These are phyloP conservation scores for Sarcocystis neurona DNA, from an alignment of 169 alveolate species.

Conservation along the genomic window DNA sequence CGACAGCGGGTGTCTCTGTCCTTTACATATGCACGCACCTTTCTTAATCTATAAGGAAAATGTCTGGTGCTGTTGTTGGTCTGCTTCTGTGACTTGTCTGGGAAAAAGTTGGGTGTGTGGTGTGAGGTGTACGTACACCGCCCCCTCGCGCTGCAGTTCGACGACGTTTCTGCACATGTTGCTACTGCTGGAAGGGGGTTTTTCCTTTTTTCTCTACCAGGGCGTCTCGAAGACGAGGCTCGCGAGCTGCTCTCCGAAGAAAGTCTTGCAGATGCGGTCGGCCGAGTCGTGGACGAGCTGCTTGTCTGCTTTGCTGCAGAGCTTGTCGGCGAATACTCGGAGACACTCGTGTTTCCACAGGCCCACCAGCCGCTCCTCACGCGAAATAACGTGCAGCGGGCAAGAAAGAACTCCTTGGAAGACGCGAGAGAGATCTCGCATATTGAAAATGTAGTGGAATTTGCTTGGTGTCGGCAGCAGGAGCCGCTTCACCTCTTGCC, in stretches of 20 bases:
- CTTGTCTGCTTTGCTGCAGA: slow-evolving; percentile 90
- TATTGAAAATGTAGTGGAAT: slow-evolving; percentile 96
- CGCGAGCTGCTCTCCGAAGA: slow-evolving; percentile 78
- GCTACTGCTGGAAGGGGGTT: too few species aligned
- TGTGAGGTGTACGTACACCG: not conserved
- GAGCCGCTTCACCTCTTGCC: slow-evolving; percentile 78
- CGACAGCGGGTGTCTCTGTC: too few species aligned
- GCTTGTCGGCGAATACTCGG: slow-evolving; percentile 95
- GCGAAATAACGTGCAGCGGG: slow-evolving; percentile 75
- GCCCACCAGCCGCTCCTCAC: slow-evolving; percentile 71
- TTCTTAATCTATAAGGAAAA: too few species aligned
- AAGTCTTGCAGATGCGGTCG: slow-evolving; percentile 76
- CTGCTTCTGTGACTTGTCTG: too few species aligned
- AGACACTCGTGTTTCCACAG: slow-evolving; percentile 97
- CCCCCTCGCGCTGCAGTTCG: not conserved
- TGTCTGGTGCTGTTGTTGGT: too few species aligned
- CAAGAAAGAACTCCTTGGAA: slow-evolving; percentile 90
- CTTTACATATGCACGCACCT: not conserved
- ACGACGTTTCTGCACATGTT: too few species aligned
- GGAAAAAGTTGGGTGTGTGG: too few species aligned
- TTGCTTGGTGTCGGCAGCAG: slow-evolving; percentile 85
- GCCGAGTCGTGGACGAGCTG: slow-evolving; percentile 74
- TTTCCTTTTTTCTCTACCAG: slow-evolving; percentile 31
- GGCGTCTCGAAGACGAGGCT: slow-evolving; percentile 31
- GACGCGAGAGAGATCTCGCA: slow-evolving; percentile 95